Evolutionary conservation across 345 rosid genomes (phyloP), one percentile per base, ranked within the genome.

Genomic region (Turnera subulata): DNA sequence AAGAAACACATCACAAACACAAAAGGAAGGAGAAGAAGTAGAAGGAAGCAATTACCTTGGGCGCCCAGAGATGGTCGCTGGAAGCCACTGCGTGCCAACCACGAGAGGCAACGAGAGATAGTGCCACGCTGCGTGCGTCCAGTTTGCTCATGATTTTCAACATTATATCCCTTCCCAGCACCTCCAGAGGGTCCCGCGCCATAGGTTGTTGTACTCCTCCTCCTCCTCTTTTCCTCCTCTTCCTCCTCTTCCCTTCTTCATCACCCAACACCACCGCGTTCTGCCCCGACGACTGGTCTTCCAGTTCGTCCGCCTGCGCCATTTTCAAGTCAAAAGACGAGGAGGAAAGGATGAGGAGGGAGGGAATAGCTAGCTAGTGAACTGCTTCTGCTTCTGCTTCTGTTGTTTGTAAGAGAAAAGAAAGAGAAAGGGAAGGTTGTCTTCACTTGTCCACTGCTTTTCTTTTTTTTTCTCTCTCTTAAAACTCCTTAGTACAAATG

Each of bases 81-180:
- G 78, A 81, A 63, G 89, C 86, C 39, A 81, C 74, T 21, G 52
- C 20, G 66, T 78, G 64, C 89, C 89, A 80, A 55, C 58, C 58
- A 51, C 78, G 84, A 54, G 84, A 80, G 33, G 80, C 86, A 13
- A 74, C 71, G 44, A 75, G 73, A 64, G 75, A 70, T 49, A 68
- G 78, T 72, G 84, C 86, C 78, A 84, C 70, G 79, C 86, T 84
- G 82, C 74, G 80, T 68, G 86, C 82, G 68, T 84, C 89, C 20
- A 81, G 76, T 67, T 78, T 70, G 52, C 62, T 60, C 22, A 84
- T 58, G 22, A 78, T 75, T 77, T 61, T 72, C 77, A 74, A 19
- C 82, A 78, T 84, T 12, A 81, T 15, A 65, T 81, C 89, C 64
- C 59, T 51, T 1, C 86, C 89, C 9, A 84, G 73, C 8, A 76